These are phyloP conservation scores for Aspergillus panamensis DNA, from an alignment of 495 filamentous ascomycete genomes.

Conservation along the genomic window DNA sequence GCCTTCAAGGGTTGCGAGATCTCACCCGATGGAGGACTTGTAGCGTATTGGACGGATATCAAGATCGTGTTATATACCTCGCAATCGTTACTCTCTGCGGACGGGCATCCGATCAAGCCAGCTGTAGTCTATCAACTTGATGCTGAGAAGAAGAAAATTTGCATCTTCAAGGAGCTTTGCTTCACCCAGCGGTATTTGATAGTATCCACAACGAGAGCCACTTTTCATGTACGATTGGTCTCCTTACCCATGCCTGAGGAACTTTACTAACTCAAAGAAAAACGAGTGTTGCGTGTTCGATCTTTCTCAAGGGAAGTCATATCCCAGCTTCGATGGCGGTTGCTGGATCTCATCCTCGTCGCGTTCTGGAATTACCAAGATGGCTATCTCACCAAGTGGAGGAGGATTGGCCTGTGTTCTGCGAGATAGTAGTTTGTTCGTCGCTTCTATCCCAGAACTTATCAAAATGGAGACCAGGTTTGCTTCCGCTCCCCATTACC, in stretches of 20 bases:
- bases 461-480: background rate
- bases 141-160: background rate
- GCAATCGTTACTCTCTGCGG: background rate
- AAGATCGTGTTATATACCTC: background rate
- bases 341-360: background rate
- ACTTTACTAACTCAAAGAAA: background rate
- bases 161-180: background rate
- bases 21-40: background rate
- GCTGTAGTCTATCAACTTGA: background rate
- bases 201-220: background rate
- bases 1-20: conserved; percentile 6
- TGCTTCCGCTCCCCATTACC: background rate
- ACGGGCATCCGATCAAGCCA: background rate
- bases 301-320: background rate
- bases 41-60: conserved; percentile 7
- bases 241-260: background rate
- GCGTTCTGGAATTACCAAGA: background rate
- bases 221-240: background rate
- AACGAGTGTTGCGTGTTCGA: conserved; percentile 3
- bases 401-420: background rate
- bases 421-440: background rate
- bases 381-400: background rate
- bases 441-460: background rate
- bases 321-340: background rate
- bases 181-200: background rate